phyloP scores from a whole-genome alignment of 805 yeast species.

The Kazachstania taianensis region DNA sequence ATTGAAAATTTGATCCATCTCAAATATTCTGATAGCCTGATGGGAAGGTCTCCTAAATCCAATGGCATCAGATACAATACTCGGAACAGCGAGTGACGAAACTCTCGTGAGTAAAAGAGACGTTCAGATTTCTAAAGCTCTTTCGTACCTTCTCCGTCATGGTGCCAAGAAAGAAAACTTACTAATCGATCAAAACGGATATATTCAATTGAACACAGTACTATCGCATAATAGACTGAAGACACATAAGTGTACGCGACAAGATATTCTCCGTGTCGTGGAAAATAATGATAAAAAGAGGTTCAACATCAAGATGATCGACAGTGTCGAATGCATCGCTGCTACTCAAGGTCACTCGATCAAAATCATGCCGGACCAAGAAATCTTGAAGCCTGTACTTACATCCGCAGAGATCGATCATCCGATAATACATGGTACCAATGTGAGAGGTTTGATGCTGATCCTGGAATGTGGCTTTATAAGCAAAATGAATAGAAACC shows the following conservation, averaged over 20 bases:
- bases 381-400: constrained; percentile 35
- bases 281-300: constrained; percentile 59
- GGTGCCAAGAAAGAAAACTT: constrained; percentile 65
- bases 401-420: constrained; percentile 30
- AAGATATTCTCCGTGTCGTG: constrained; percentile 55
- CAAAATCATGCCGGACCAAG: constrained; percentile 32
- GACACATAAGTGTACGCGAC: constrained; percentile 41
- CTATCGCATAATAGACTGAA: constrained; percentile 50
- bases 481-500: constrained; percentile 63
- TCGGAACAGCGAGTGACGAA: no score
- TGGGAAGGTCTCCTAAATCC: background rate
- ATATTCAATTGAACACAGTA: constrained; percentile 43
- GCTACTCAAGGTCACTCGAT: constrained; percentile 93
- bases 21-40: no score
- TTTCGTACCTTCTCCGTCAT: constrained; percentile 77
- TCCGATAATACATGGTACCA: constrained; percentile 74
- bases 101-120: no score
- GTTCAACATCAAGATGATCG: constrained; percentile 37
- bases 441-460: constrained; percentile 33
- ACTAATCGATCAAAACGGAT: constrained; percentile 58
- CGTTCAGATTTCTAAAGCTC: constrained; percentile 54
- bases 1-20: background rate
- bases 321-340: constrained; percentile 39
- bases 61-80: background rate
- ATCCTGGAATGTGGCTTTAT: constrained; percentile 51